A percentile compares a stretch with the other conserved stretches of the same genome.
These are phyloP conservation scores for Aquilaria malaccensis DNA, from an alignment of 345 rosid genomes.

Conservation along the genomic window DNA sequence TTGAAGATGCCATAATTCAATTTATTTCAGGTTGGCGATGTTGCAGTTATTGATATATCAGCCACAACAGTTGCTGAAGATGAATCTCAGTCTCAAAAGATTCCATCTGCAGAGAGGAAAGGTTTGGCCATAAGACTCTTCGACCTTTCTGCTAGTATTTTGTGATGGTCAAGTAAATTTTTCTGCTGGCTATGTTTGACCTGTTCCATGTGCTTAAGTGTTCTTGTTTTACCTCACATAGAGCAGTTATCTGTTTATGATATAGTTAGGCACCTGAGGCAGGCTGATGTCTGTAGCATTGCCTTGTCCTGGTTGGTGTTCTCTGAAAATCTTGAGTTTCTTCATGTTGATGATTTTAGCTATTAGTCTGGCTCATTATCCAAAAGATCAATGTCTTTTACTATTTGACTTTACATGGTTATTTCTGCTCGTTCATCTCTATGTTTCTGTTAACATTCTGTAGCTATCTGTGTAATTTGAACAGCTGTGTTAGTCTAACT, in stretches of 20 bases:
- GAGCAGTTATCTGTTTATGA: too few relatives aligned
- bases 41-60: conserved; percentile 77
- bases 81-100: conserved; percentile 45
- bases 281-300: too few relatives aligned
- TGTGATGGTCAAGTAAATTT: background rate
- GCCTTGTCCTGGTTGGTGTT: too few relatives aligned
- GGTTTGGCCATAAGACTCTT: conserved; percentile 32
- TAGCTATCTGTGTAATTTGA: too few relatives aligned
- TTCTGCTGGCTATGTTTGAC: too few relatives aligned
- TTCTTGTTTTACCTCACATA: too few relatives aligned
- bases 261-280: too few relatives aligned
- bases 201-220: too few relatives aligned
- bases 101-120: conserved; percentile 91
- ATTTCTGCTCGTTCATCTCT: background rate
- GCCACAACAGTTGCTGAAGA: conserved; percentile 60
- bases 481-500: too few relatives aligned
- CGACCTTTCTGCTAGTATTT: background rate
- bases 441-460: too few relatives aligned
- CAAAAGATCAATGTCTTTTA: background rate
- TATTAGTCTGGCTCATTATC: background rate
- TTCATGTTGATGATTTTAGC: too few relatives aligned
- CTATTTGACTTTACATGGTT: background rate
- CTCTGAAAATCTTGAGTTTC: too few relatives aligned
- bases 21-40: conserved; percentile 67
- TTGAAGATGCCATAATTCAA: conserved; percentile 5